phyloP scores from a whole-genome alignment of 1,139 yeast genomes.

The Blastobotrys persicus region DNA sequence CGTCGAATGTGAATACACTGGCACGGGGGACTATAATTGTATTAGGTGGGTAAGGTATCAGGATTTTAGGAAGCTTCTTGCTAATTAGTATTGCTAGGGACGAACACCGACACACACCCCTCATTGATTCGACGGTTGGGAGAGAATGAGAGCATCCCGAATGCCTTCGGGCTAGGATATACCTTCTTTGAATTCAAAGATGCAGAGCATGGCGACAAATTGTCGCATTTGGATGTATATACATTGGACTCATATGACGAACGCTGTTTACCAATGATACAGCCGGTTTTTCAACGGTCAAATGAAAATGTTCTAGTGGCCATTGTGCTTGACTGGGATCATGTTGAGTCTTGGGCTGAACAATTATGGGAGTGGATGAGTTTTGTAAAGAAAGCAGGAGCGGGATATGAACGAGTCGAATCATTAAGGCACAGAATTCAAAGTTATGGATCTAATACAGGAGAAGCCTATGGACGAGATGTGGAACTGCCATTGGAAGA shows the following conservation, averaged over 20 bases:
- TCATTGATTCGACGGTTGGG: slow-evolving; percentile 19
- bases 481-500: slow-evolving; percentile 35
- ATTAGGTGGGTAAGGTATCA: slow-evolving; percentile 18
- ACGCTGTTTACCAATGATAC: slow-evolving; percentile 6
- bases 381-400: slow-evolving; percentile 19
- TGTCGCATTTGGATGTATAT: slow-evolving; percentile 37
- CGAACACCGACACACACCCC: slow-evolving; percentile 20
- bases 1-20: slow-evolving; percentile 21
- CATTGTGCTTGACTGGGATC: slow-evolving; percentile 29
- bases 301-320: slow-evolving; percentile 20
- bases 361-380: slow-evolving; percentile 27
- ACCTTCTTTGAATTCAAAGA: slow-evolving; percentile 37
- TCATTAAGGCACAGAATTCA: slow-evolving; percentile 22
- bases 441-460: slow-evolving; percentile 20
- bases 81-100: slow-evolving; percentile 18
- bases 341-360: slow-evolving; percentile 24
- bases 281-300: slow-evolving; percentile 5
- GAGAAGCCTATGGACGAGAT: slow-evolving; percentile 11
- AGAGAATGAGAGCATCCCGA: slow-evolving; percentile 28
- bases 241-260: slow-evolving; percentile 26
- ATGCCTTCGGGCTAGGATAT: slow-evolving; percentile 38
- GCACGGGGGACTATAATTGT: slow-evolving; percentile 24
- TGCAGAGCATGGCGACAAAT: slow-evolving; percentile 31
- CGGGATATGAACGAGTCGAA: slow-evolving; percentile 16
- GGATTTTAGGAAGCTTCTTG: not conserved